Base-by-base conservation (phyloP, 1,139 yeast genomes). In the Taphrina flavorubra region DNA sequence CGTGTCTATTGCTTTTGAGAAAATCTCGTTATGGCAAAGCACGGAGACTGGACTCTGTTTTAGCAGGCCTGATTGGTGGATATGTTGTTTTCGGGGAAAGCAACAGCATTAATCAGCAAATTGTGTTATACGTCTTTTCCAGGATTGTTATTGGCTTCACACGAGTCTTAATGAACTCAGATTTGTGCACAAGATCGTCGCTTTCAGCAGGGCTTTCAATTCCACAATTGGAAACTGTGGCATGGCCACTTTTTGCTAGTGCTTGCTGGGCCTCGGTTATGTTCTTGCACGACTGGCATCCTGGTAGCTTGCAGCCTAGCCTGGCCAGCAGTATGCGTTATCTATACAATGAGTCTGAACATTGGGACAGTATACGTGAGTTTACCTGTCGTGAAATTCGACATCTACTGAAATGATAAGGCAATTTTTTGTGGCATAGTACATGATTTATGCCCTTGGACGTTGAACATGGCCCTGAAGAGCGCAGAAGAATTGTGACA, bases 221-320 rank as follows among this genome's bases (percentile, higher is more conserved):
- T 16, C 51, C 69, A 39, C 56, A 64, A 51, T 49, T 39, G 14
- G 20, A 62, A 39, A 13, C 61, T 55, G 31, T 51, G 18, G 51
- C 66, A 18, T 89, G 92, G 92, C 82, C 85, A 61, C 77, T 84
- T 68, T 85, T 87, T 76, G 88, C 92, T 0, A 85, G 88, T n/a
- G 71, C 86, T 7, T 82, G 87, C 10, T 89, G 96, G 96, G 95
- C 87, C 0, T 77, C 85, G 64, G 90, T 89, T 63, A 88, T 89
- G 94, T 82, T 84, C 74, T 81, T 89, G 68, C 89, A 87, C 77
- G 84, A 87, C 71, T 80, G 81, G 71, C 88, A 88, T 72, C 88
- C 89, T 7, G 83, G 82, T 65, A 83, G 84, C 74, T 80, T 89
- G 69, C 94, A 89, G 75, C 82, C 84, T 70, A 85, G 90, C 5